These are phyloP conservation scores for Syncephalastrum racemosum DNA, from an alignment of 371 early-diverging fungal species.

Conservation along the genomic window DNA sequence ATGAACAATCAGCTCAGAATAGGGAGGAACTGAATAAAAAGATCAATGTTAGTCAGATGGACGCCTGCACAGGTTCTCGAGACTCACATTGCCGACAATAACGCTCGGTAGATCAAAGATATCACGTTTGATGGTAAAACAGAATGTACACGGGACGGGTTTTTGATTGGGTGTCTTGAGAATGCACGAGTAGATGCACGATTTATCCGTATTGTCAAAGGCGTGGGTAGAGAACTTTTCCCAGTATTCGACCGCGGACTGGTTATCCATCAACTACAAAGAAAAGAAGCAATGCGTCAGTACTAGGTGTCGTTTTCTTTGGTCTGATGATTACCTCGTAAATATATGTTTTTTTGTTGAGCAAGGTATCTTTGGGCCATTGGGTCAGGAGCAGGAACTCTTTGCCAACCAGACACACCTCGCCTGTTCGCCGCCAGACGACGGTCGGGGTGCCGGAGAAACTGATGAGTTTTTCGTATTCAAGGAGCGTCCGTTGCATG, in stretches of 20 bases:
- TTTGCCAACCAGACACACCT: conserved; percentile 88
- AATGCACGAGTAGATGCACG: conserved; percentile 77
- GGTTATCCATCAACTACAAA: conserved; percentile 80
- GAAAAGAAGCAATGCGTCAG: conserved; percentile 11
- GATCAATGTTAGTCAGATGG: neutral
- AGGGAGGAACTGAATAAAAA: conserved; percentile 19
- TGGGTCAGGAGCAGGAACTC: conserved; percentile 88
- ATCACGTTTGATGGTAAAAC: conserved; percentile 90
- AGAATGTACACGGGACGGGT: conserved; percentile 82
- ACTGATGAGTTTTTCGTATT: conserved; percentile 87
- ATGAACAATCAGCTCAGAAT: conserved; percentile 19
- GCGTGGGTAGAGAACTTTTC: conserved; percentile 88
- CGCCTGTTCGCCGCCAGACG: conserved; percentile 92
- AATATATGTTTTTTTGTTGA: conserved; percentile 73
- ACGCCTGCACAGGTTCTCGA: neutral
- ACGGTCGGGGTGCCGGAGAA: conserved; percentile 96
- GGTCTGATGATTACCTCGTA: conserved; percentile 57
- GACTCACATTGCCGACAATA: conserved; percentile 73
- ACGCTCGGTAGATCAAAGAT: conserved; percentile 89
- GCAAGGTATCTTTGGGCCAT: conserved; percentile 78
- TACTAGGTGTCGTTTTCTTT: conserved; percentile 3
- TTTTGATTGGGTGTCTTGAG: conserved; percentile 64
- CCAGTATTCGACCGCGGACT: conserved; percentile 90
- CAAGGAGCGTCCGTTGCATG: conserved; percentile 82
- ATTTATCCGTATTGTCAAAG: conserved; percentile 84